These are phyloP conservation scores for Cryphonectria parasitica DNA, from an alignment of 2,329 filamentous ascomycete species.

Conservation along the genomic window DNA sequence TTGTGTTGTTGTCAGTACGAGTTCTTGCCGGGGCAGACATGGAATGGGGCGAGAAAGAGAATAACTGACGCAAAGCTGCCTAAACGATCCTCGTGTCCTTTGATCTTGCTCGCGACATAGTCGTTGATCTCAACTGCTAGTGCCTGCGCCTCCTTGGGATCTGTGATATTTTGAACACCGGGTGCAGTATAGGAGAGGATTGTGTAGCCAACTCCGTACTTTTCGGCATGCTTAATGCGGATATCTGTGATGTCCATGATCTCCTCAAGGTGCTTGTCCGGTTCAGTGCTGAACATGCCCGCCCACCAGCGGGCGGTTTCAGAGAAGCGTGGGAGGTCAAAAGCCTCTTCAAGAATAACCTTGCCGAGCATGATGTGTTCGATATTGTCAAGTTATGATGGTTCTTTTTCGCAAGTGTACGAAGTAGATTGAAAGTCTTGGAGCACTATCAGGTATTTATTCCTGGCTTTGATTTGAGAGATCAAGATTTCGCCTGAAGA, in stretches of 20 bases:
- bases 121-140: conserved; percentile 39
- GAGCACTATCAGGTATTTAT: not conserved
- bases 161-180: conserved; percentile 38
- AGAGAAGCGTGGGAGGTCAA: conserved; percentile 60
- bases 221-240: conserved; percentile 48
- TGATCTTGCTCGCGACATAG: conserved; percentile 39
- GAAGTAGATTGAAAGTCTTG: not conserved
- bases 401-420: not conserved
- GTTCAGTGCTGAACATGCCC: conserved; percentile 60
- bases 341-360: conserved; percentile 65
- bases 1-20: not conserved
- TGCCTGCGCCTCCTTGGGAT: conserved; percentile 33
- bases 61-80: conserved; percentile 35
- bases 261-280: conserved; percentile 60
- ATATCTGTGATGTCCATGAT: conserved; percentile 49
- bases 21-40: not conserved
- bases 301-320: conserved; percentile 67
- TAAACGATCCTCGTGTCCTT: conserved; percentile 37
- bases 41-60: not conserved
- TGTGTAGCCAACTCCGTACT: conserved; percentile 38
- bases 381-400: not conserved
- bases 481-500: not conserved
- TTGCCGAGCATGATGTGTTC: conserved; percentile 55
- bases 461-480: not conserved
- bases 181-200: conserved; percentile 41